Percentiles rank a stretch among this genome's conserved stretches.
phyloP scores from a whole-genome alignment of 176 grass and related monocot species.

The Ananas comosus region DNA sequence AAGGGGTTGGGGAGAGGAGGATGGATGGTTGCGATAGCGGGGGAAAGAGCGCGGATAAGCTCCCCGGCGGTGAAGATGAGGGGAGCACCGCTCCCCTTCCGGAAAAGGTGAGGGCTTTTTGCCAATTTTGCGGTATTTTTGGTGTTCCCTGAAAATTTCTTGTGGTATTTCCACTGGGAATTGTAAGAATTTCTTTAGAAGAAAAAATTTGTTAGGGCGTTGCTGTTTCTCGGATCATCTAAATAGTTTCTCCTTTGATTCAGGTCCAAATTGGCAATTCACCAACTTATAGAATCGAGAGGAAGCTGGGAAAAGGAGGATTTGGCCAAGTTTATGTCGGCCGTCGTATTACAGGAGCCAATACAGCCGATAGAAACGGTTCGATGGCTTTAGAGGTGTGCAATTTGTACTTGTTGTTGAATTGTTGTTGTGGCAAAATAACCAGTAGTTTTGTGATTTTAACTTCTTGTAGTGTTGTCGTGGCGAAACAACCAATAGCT shows the following conservation, averaged over 20 bases:
- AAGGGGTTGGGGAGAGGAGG: slow-evolving; percentile 25
- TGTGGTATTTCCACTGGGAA: background rate
- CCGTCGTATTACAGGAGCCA: slow-evolving; percentile 36
- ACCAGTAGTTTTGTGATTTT: too few relatives aligned
- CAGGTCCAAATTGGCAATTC: slow-evolving; percentile 89
- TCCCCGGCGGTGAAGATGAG: slow-evolving; percentile 41
- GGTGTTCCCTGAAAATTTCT: background rate
- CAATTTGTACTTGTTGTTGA: background rate
- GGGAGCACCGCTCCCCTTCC: slow-evolving; percentile 55
- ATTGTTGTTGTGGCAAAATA: background rate
- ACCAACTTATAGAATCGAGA: slow-evolving; percentile 77
- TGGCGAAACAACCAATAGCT: too few relatives aligned
- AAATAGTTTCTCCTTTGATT: slow-evolving; percentile 9
- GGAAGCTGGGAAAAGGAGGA: slow-evolving; percentile 91
- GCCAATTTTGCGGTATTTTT: background rate
- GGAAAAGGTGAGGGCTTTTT: slow-evolving; percentile 51
- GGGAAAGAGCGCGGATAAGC: slow-evolving; percentile 51
- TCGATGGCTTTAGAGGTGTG: slow-evolving; percentile 60
- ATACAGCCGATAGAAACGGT: slow-evolving; percentile 30
- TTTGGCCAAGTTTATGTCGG: slow-evolving; percentile 99
- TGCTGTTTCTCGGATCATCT: background rate
- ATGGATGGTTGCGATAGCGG: slow-evolving; percentile 64
- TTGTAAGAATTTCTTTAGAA: background rate
- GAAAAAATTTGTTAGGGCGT: background rate
- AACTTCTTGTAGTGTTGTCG: too few relatives aligned